Evolutionary conservation across 352 stramenopile species (phyloP), one percentile per base, ranked within the genome.

Genomic region (Stephanocyclus meneghinianus): DNA sequence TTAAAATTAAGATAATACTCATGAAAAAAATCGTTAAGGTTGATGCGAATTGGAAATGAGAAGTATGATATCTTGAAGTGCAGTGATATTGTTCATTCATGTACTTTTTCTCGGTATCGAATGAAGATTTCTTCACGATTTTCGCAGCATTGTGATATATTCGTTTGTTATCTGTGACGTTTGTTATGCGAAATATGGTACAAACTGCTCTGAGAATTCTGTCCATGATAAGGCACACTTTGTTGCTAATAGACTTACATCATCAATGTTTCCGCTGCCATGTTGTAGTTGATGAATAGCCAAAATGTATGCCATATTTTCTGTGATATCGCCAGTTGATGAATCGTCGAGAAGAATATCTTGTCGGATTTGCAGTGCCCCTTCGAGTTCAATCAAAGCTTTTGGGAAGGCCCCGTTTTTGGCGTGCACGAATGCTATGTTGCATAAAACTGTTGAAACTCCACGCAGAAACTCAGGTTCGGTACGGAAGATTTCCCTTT

Each of bases 231-330:
- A 35, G 26, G 26, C 4, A 61, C 10, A 18, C 42, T 26, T n/a
- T 21, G 21, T 64, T 5, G 32, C 1, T 15, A 44, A 50, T 2
- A 53, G 11, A 73, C 65, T 73, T 64, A 73, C 65, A 59, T 81
- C 66, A 35, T 76, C 60, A 53, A 81, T 51, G 63, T 81, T 81
- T 30, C 68, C 66, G 45, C 37, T 57, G 40, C 74, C 74, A 59
- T 76, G 66, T 35, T 81, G 74, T 26, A 81, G 42, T 51, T 81
- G 61, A 51, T 81, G 74, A 53, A 81, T 76, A 15, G 74, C 74
- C 59, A 81, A 68, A 55, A 81, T 81, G 45, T 81, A 69, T 30
- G 74, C 74, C 30, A 81, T 81, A 21, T 76, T 81, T 74, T 75
- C 61, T 8, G 64, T 61, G 13, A 81, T 76, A 30, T 64, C 57